Evolutionary conservation across 2,329 filamentous ascomycete genomes (phyloP), one percentile per base, ranked within the genome.

Genomic region (Sclerotinia glacialis): DNA sequence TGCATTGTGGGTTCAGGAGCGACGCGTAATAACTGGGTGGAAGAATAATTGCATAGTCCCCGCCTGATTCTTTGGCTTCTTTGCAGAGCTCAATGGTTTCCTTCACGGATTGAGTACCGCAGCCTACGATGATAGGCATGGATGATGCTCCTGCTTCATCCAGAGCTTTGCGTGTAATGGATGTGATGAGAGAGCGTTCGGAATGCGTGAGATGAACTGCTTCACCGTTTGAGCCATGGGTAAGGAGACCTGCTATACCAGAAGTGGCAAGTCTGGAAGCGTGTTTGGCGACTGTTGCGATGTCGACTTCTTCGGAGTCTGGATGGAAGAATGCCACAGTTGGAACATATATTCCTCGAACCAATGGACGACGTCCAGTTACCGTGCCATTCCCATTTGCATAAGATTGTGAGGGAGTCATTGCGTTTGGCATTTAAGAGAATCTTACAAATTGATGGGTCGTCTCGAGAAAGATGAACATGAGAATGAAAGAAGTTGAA

Each of bases 261-360:
- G 56, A 64, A 69, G 81, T 76, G 59, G 84, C 85, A 18, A 89
- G 81, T 70, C 83, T 82, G 40, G 84, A 80, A 47, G 83, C 84
- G 34, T 71, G 67, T 53, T 66, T 66, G 37, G 21, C 40, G 21
- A 53, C 63, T 50, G 67, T 60, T 21, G 50, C 16, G 21, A 59
- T 11, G 46, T 70, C 69, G 7, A 70, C 44, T 16, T 56, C 65
- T 61, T 70, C 66, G 5, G 65, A 64, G 12, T 74, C 55, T 21
- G 56, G 61, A 16, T 66, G n/a, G 47, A 70, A 69, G 73, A 84
- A 83, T 67, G 82, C 80, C 52, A 83, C 79, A 12, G 82, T 83
- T 42, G 82, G 82, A 56, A 82, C 81, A 72, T 83, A 84, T 68
- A 83, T 75, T 59, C 80, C 82, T 14, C 60, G 68, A 18, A 68